Conservation (phyloP, 257 asterid genomes). For the Solanum corneliomulleri region DNA sequence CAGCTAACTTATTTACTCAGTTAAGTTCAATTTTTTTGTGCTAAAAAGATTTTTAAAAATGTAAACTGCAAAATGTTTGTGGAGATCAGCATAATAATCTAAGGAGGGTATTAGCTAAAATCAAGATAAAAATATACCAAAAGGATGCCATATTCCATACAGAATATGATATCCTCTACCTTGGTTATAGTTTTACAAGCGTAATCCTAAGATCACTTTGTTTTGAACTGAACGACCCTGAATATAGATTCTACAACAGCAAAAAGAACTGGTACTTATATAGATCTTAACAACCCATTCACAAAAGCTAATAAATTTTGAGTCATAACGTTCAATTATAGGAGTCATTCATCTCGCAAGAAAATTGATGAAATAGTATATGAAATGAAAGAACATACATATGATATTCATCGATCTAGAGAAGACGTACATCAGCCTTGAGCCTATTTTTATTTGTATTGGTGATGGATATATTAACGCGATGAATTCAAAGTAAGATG, state of each 20-base stretch:
- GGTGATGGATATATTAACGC: not conserved
- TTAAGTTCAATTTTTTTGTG: not conserved
- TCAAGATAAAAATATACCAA: not conserved
- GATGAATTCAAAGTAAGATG: not conserved
- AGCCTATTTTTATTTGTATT: too few species aligned
- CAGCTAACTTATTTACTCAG: not conserved
- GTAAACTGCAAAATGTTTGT: not conserved
- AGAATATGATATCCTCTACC: not conserved
- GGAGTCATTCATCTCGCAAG: not conserved
- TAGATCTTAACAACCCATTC: not conserved
- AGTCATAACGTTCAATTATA: not conserved
- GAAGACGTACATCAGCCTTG: not conserved
- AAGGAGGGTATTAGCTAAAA: not conserved
- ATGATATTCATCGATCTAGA: not conserved
- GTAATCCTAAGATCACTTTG: not conserved
- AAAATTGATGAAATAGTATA: not conserved
- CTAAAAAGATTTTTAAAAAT: not conserved
- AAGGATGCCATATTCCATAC: not conserved
- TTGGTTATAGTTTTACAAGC: not conserved
- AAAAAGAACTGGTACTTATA: not conserved
- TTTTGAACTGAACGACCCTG: not conserved
- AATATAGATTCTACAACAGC: not conserved
- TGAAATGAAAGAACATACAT: not conserved
- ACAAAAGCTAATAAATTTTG: not conserved
- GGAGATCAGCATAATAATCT: not conserved